Base-by-base conservation (phyloP, 352 stramenopile genomes). In the Phytophthora melonis region DNA sequence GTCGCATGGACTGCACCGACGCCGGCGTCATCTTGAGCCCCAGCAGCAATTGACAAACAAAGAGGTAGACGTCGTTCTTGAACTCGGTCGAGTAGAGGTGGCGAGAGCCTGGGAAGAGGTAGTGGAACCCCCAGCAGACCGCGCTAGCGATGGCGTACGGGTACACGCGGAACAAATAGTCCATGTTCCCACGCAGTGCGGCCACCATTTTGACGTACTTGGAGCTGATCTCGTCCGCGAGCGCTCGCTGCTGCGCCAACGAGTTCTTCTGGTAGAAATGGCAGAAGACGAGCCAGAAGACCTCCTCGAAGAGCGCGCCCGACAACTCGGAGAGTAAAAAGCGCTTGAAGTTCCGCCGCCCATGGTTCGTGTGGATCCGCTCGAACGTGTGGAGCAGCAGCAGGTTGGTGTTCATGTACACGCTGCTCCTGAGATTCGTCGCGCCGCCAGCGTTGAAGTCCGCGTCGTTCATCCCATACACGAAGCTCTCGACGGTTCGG, bases 161-260 rank as follows among this genome's bases (percentile, higher is more conserved):
- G 59, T 96, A 97, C n/a, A 96, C 82, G 21, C 87, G 82, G 74
- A 97, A 97, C 70, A 97, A 84, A 64, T 96, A 92, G 73, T 97
- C 92, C 59, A 88, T 91, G 68, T 83, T 94, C 39, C 79, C 79
- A 18, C 83, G 89, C 47, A 97, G 78, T 18, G 75, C 71, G 56
- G 83, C 79, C 11, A 97, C 81, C 71, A 97, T 86, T 72, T 94
- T 89, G 43, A 97, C 86, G 69, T 97, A 97, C 52, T 91, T 82
- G 23, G 77, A 68, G 54, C 88, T 90, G 23, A 97, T 89, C 11
- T 80, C 74, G 9, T 91, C 84, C 43, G 93, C 79, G 18, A 97
- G 83, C 50, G 84, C 67, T 63, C 71, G 81, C 59, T 97, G 90
- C 66, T 95, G 81, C 2, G 65, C 57, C 34, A 78, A 62, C 21